Conservation (phyloP, 306 rosid genomes). For the Casuarina glauca region DNA sequence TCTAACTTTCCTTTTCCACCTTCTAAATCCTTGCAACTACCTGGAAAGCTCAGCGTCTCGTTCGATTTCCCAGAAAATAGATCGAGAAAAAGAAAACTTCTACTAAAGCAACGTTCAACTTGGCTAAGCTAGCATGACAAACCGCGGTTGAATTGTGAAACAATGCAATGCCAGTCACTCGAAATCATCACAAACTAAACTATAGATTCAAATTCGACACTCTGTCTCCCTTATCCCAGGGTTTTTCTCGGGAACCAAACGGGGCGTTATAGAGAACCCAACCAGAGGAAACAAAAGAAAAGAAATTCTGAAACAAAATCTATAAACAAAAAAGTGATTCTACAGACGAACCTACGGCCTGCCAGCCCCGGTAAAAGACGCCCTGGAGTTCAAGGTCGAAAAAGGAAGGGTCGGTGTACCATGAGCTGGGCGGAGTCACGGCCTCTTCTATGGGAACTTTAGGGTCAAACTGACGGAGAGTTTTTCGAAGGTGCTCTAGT, state of each 20-base stretch:
- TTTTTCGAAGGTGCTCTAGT: conserved; percentile 10
- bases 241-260: not conserved
- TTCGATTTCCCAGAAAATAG: not conserved
- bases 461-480: conserved; percentile 67
- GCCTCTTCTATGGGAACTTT: conserved; percentile 65
- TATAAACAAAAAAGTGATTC: not conserved
- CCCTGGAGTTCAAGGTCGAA: conserved; percentile 64
- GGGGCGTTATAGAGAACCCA: not conserved
- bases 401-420: conserved; percentile 75
- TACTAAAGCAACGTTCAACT: not conserved
- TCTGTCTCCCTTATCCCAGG: not conserved
- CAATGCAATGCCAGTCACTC: not conserved
- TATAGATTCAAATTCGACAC: not conserved
- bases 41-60: not conserved
- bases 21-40: not conserved
- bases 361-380: conserved; percentile 81
- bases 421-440: conserved; percentile 78
- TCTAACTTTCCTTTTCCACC: not conserved
- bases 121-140: not conserved
- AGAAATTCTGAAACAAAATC: not conserved
- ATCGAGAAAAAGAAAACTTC: not conserved
- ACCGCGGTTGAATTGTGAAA: not conserved
- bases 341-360: conserved; percentile 66
- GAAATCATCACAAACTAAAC: not conserved
- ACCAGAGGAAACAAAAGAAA: not conserved